Base-by-base conservation (phyloP, 768 basidiomycete species). In the Tricholoma sp. region DNA sequence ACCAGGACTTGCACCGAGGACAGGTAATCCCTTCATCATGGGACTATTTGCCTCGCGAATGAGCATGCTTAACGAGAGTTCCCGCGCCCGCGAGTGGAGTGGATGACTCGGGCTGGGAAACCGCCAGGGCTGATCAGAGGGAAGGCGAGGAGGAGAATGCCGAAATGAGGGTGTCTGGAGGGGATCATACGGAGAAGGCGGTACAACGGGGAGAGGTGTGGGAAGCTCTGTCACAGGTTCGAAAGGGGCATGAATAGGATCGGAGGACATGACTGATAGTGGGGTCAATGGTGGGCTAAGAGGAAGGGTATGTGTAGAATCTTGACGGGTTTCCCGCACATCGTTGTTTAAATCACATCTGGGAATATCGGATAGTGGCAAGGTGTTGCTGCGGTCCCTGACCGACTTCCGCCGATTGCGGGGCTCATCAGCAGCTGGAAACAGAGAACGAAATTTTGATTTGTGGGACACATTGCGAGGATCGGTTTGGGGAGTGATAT, bases 41-140 rank as follows among this genome's bases (percentile, higher is more conserved):
- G 79, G 83, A 60, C 82, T 87, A 9, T 74, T 70, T 18, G 76
- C 72, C 34, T 80, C 81, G 14, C 76, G 77, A 41, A 82, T 77
- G 27, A 89, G 74, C 79, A 86, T 82, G 55, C 81, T 79, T 45
- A 91, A 72, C 29, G 85, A 85, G 16, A 88, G 65, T 56, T 89
- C 85, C 34, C 83, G 80, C 14, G 82, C 78, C 37, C 71, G 78
- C 16, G 83, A 84, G 68, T 89, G 85, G 41, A 90, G 71, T 1
- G 88, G 88, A 64, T 91, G 88, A 56, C 85, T 88, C 10, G 88
- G 88, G 63, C 88, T 91, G 7, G 86, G 83, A 65, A 84, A 89
- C 35, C 87, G 83, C 89, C 89, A 91, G 2, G 89, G 89, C 58
- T 90, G 89, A 63, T 89, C 85, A 16, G 85, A 88, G 5, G 88